Percentiles rank a stretch among this genome's conserved stretches.
phyloP scores from a whole-genome alignment of 2,329 filamentous ascomycete genomes.

The Fusarium gaditjirri region DNA sequence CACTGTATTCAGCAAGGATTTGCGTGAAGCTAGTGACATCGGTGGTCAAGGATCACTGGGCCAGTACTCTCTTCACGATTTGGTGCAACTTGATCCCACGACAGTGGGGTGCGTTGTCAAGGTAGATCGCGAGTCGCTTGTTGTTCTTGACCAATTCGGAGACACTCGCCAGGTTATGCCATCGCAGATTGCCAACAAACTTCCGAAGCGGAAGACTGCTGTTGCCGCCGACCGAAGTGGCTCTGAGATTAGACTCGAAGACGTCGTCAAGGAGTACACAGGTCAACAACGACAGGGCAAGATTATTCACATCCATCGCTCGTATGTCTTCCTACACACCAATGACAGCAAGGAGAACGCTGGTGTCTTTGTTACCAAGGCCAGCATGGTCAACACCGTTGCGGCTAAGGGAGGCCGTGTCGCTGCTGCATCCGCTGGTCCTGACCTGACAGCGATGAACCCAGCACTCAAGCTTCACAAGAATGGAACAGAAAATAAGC shows the following conservation, averaged over 20 bases:
- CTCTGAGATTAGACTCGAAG: conserved; percentile 89
- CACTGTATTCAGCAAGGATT: conserved; percentile 96
- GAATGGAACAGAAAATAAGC: conserved; percentile 61
- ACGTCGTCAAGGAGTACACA: conserved; percentile 89
- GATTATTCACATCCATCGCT: conserved; percentile 92
- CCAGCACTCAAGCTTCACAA: conserved; percentile 82
- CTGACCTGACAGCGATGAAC: conserved; percentile 91
- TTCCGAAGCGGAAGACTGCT: conserved; percentile 82
- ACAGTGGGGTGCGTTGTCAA: conserved; percentile 95
- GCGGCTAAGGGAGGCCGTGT: conserved; percentile 93
- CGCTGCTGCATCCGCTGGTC: conserved; percentile 63
- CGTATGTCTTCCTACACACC: conserved; percentile 91
- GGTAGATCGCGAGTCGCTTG: conserved; percentile 91
- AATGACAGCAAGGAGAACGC: conserved; percentile 86
- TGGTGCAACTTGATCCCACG: conserved; percentile 91
- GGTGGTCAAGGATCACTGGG: conserved; percentile 86
- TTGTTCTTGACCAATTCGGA: conserved; percentile 90
- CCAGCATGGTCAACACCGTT: conserved; percentile 86
- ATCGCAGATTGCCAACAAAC: conserved; percentile 90
- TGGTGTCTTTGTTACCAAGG: conserved; percentile 87
- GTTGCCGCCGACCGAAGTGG: conserved; percentile 94
- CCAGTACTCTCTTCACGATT: conserved; percentile 90
- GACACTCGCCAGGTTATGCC: conserved; percentile 84
- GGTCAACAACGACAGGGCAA: conserved; percentile 88
- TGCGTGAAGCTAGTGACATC: conserved; percentile 92